These are phyloP conservation scores for Hermanozyma aechmeae DNA, from an alignment of 805 yeast genomes.

Conservation along the genomic window DNA sequence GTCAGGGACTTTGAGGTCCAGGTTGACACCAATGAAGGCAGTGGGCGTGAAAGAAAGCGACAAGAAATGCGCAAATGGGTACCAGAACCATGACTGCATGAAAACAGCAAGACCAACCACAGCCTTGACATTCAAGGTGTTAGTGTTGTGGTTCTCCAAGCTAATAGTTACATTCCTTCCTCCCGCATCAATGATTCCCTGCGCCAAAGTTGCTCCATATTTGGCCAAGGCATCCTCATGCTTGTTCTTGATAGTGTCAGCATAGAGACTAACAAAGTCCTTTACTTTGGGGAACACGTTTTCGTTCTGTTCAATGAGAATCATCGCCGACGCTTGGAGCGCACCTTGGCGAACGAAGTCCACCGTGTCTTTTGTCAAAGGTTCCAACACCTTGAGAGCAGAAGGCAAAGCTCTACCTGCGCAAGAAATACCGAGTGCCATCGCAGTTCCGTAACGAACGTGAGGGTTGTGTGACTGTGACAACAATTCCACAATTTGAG, in stretches of 20 bases:
- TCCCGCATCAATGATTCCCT: conserved; percentile 97
- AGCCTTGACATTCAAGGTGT: conserved; percentile 82
- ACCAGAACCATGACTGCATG: conserved; percentile 97
- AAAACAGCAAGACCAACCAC: conserved; percentile 88
- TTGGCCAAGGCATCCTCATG: conserved; percentile 96
- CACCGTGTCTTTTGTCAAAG: conserved; percentile 85
- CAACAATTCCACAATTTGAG: conserved; percentile 86
- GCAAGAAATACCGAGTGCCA: conserved; percentile 95
- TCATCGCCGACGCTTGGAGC: conserved; percentile 83
- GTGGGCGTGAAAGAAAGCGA: conserved; percentile 91
- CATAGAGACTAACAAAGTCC: conserved; percentile 62
- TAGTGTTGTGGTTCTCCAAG: conserved; percentile 80
- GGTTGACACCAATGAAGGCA: conserved; percentile 75
- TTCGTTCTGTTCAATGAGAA: conserved; percentile 81
- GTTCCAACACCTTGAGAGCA: conserved; percentile 88
- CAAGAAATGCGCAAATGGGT: conserved; percentile 89
- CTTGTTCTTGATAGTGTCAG: conserved; percentile 71
- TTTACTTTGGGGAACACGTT: conserved; percentile 72
- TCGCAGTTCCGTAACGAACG: conserved; percentile 95
- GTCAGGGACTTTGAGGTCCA: conserved; percentile 79
- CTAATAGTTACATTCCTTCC: conserved; percentile 95
- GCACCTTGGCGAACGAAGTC: conserved; percentile 99
- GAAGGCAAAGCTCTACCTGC: conserved; percentile 87
- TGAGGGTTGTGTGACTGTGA: conserved; percentile 96
- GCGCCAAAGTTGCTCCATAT: conserved; percentile 94